Evolutionary conservation across 441 rosid species (phyloP).

Genomic region (Euphorbia schlechtendalii): DNA sequence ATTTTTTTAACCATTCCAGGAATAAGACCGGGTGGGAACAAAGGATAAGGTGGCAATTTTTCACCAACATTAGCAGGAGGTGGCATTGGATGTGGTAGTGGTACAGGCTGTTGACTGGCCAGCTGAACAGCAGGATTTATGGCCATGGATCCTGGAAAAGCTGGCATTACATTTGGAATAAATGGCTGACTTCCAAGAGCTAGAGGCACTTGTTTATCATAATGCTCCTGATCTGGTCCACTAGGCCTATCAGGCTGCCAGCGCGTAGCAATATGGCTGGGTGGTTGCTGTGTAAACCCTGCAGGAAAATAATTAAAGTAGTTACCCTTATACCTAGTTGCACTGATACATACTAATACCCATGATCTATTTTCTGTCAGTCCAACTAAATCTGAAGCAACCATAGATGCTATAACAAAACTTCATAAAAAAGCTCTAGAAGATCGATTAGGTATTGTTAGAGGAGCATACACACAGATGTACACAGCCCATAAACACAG

Average conservation of each 20-base stretch:
- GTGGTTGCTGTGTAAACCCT: constrained; percentile 50
- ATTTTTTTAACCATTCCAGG: constrained; percentile 98
- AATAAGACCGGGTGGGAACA: constrained; percentile 95
- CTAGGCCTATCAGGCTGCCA: constrained; percentile 58
- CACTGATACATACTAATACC: too few relatives aligned
- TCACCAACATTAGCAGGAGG: constrained; percentile 42
- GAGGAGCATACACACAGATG: too few relatives aligned
- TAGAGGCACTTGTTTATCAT: constrained; percentile 34
- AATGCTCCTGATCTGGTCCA: constrained; percentile 43
- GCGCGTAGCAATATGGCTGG: constrained; percentile 30
- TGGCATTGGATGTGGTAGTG: constrained; percentile 25
- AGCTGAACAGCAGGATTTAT: constrained; percentile 50
- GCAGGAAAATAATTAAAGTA: constrained; percentile 15
- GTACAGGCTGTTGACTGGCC: constrained; percentile 32
- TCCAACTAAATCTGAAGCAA: not conserved
- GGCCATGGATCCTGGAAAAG: constrained; percentile 60
- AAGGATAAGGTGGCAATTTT: constrained; percentile 84
- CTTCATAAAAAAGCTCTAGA: not conserved
- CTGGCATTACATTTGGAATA: constrained; percentile 46
- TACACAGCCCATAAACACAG: too few relatives aligned
- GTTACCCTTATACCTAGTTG: not conserved
- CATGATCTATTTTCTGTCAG: not conserved
- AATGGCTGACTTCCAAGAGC: constrained; percentile 49
- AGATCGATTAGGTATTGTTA: too few relatives aligned
- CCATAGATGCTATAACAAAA: not conserved